These are phyloP conservation scores for Picea sitchensis DNA, from an alignment of 75 land plant species.

Conservation along the genomic window DNA sequence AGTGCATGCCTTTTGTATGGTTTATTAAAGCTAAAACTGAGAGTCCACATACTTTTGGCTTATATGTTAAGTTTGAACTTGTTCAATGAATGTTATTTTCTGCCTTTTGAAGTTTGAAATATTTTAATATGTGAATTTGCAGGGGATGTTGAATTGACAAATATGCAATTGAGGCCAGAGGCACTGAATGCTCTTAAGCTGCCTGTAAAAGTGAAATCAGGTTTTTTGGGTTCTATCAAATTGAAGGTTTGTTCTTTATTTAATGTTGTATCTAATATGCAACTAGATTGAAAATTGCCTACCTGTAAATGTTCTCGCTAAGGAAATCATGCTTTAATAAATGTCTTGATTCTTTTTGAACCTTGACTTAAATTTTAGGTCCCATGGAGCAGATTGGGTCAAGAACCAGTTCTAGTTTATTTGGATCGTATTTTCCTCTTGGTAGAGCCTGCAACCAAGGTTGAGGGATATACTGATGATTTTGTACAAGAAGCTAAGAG, in stretches of 20 bases:
- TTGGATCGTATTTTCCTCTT: slow-evolving; percentile 87
- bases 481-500: slow-evolving; percentile 81
- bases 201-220: slow-evolving; percentile 95
- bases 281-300: not conserved
- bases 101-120: not conserved
- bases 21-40: not conserved
- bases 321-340: not conserved
- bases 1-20: not conserved
- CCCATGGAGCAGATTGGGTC: slow-evolving; percentile 99
- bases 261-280: not conserved
- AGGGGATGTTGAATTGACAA: slow-evolving; percentile 97
- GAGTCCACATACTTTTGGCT: not conserved
- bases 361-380: slow-evolving; percentile 41
- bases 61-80: not conserved
- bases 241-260: slow-evolving; percentile 60
- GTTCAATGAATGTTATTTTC: not conserved
- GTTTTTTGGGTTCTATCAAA: slow-evolving; percentile 95
- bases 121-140: slow-evolving; percentile 6
- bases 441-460: slow-evolving; percentile 87
- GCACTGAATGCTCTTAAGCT: slow-evolving; percentile 92
- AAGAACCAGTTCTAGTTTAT: slow-evolving; percentile 90
- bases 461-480: slow-evolving; percentile 71
- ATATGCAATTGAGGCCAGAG: slow-evolving; percentile 98
- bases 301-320: not conserved
- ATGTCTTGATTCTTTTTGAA: not conserved